A percentile compares a stretch with the other conserved stretches of the same genome.
Evolutionary conservation across 768 basidiomycete species (phyloP).

Genomic region (Auricularia heimuer): DNA sequence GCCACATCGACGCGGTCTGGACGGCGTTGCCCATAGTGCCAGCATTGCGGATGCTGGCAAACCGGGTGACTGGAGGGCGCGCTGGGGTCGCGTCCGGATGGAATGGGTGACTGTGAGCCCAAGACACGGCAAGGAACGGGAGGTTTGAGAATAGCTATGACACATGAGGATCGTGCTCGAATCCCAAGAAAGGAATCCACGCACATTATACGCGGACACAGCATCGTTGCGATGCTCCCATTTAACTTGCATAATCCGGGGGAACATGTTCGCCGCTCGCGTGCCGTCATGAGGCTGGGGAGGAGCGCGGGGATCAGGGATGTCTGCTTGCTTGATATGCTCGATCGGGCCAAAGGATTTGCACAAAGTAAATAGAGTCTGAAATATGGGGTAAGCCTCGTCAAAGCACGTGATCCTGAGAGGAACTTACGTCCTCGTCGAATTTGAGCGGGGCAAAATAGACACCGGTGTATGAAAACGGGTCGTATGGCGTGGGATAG

Average conservation of each 20-base stretch:
- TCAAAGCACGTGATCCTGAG: not conserved
- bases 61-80: not conserved
- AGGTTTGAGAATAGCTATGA: slow-evolving; percentile 53
- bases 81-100: slow-evolving; percentile 6
- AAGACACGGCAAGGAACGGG: slow-evolving; percentile 65
- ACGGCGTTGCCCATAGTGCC: not conserved
- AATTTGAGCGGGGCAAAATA: slow-evolving; percentile 49
- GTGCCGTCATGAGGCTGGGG: slow-evolving; percentile 49
- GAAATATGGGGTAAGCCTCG: slow-evolving; percentile 24
- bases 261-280: slow-evolving; percentile 47
- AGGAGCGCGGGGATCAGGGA: not conserved
- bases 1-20: not conserved
- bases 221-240: slow-evolving; percentile 72
- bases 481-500: slow-evolving; percentile 8
- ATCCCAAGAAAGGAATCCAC: not conserved
- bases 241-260: slow-evolving; percentile 64
- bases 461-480: slow-evolving; percentile 25
- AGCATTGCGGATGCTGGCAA: not conserved
- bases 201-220: slow-evolving; percentile 59
- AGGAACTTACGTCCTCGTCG: slow-evolving; percentile 42
- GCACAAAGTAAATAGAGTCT: slow-evolving; percentile 30
- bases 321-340: slow-evolving; percentile 28
- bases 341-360: slow-evolving; percentile 59
- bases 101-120: slow-evolving; percentile 55
- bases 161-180: not conserved